Percentiles rank a stretch among this genome's conserved stretches.
Evolutionary conservation across 495 filamentous ascomycete genomes (phyloP).

Genomic region (Geoglossum glabrum): DNA sequence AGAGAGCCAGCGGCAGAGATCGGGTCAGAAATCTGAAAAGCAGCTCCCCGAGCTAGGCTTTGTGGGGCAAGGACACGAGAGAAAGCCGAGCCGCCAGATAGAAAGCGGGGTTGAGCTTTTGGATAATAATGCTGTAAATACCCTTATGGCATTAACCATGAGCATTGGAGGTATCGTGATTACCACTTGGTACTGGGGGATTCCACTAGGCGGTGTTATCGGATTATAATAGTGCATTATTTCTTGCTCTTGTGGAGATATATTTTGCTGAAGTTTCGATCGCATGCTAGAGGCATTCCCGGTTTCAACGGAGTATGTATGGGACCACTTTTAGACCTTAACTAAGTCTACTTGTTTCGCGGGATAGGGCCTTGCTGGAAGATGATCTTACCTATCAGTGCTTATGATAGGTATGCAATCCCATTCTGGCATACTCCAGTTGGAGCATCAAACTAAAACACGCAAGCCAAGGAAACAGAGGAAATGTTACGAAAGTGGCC

Average conservation of each 20-base stretch:
- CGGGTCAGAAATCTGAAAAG: neutral
- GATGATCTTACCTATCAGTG: neutral
- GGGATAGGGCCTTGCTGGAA: neutral
- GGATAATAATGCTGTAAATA: conserved; percentile 88
- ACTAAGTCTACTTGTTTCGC: neutral
- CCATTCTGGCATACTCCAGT: neutral
- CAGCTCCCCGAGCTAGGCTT: neutral
- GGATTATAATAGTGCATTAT: neutral
- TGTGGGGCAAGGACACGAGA: neutral
- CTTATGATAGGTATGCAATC: neutral
- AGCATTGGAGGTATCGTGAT: conserved; percentile 59
- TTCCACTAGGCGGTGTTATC: conserved; percentile 1
- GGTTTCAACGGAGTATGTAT: neutral
- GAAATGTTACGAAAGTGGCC: neutral
- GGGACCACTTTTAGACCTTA: neutral
- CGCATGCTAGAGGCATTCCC: neutral
- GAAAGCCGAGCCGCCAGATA: conserved; percentile 35
- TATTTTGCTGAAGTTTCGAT: neutral
- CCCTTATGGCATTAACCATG: conserved; percentile 68
- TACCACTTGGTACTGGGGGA: conserved; percentile 4
- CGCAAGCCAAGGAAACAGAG: neutral
- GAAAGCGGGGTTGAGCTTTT: conserved; percentile 58
- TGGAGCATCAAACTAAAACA: neutral
- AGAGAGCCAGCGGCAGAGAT: neutral
- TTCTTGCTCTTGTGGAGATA: neutral